Conservation (phyloP, 345 rosid genomes). For the Citrus reticulata region DNA sequence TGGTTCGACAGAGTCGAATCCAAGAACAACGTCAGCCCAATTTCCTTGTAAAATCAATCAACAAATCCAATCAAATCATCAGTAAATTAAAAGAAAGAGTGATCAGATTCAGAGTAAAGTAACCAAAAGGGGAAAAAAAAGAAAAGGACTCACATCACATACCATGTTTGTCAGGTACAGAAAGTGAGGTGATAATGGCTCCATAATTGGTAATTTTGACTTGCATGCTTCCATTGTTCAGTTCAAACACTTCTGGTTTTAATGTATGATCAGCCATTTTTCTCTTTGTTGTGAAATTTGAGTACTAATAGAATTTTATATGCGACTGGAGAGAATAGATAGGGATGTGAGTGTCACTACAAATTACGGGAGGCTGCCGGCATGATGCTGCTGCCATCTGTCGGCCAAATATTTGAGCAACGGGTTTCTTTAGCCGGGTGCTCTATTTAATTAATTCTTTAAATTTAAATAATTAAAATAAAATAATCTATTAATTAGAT, state of each 20-base stretch:
- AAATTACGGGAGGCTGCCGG: no score
- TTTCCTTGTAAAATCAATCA: conserved; percentile 38
- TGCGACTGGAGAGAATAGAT: no score
- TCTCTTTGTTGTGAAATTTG: background rate
- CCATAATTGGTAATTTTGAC: conserved; percentile 78
- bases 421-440: no score
- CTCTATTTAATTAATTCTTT: no score
- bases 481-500: no score
- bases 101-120: no score
- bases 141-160: background rate
- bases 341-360: no score
- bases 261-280: conserved; percentile 57
- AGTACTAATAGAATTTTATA: no score
- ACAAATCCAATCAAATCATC: conserved; percentile 2
- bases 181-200: conserved; percentile 75
- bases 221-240: conserved; percentile 72
- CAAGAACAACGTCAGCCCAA: conserved; percentile 80
- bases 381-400: no score
- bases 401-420: no score
- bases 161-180: conserved; percentile 81
- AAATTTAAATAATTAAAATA: no score
- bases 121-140: background rate
- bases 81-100: background rate
- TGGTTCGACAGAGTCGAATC: conserved; percentile 83
- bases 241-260: conserved; percentile 66